Evolutionary conservation across 2,329 filamentous ascomycete genomes (phyloP).

Genomic region (Diplodia scrobiculata): DNA sequence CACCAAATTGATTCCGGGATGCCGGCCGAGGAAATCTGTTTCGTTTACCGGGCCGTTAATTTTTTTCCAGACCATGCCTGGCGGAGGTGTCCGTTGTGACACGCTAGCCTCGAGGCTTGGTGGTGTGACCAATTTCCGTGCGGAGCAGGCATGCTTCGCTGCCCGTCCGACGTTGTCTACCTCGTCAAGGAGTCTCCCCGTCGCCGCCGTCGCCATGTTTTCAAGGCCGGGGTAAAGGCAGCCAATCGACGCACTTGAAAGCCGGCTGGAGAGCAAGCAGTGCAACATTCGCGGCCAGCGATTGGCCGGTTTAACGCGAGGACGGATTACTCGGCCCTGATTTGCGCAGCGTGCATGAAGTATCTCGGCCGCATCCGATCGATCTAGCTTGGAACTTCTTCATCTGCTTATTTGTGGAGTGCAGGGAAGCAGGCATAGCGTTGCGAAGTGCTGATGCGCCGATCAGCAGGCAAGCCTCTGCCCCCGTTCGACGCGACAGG

Average conservation of each 20-base stretch:
- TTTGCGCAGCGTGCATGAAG: neutral
- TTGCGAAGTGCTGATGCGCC: neutral
- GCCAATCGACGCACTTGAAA: neutral
- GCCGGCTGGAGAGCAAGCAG: neutral
- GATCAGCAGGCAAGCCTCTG: neutral
- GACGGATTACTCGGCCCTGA: neutral
- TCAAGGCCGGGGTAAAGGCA: neutral
- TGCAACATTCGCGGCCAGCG: neutral
- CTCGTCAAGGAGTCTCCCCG: neutral
- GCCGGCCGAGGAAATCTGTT: neutral
- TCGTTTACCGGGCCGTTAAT: neutral
- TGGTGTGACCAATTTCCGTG: conserved; percentile 7
- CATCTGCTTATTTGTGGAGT: neutral
- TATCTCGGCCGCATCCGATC: neutral
- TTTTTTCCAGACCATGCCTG: neutral
- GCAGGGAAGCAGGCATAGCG: neutral
- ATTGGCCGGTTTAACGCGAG: neutral
- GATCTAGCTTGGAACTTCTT: neutral
- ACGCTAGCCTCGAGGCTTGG: conserved; percentile 1
- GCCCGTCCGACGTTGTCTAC: conserved; percentile 15
- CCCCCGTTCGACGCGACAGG: neutral
- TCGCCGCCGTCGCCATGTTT: neutral
- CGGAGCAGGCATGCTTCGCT: neutral
- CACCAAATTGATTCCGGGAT: neutral
- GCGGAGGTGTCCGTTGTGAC: neutral